Percentiles rank a stretch among this genome's conserved stretches.
Conservation (phyloP, 495 filamentous ascomycete genomes). For the Aspergillus nanangensis region DNA sequence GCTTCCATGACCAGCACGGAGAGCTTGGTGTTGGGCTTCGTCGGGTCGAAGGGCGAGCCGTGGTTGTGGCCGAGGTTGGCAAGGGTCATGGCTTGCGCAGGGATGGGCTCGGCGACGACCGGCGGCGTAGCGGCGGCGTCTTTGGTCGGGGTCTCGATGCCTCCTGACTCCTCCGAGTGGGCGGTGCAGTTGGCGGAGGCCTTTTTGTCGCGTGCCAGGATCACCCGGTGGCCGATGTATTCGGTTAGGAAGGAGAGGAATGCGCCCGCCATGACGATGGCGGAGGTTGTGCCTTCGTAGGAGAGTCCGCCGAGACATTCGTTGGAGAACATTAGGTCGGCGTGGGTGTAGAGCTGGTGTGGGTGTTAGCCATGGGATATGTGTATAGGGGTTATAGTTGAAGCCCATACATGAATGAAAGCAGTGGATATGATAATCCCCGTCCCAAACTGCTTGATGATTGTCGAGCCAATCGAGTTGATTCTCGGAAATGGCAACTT, state of each 20-base stretch:
- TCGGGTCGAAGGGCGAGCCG: constrained; percentile 18
- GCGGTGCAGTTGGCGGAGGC: too few species aligned
- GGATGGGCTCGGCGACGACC: constrained; percentile 6
- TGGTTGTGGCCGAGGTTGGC: constrained; percentile 28
- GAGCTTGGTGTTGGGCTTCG: constrained; percentile 43
- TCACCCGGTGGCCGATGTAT: constrained; percentile 49
- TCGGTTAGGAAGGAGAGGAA: constrained; percentile 61
- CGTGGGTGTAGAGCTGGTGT: constrained; percentile 60
- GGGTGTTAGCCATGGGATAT: constrained; percentile 8
- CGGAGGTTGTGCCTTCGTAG: constrained; percentile 58
- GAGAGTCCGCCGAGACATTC: constrained; percentile 55
- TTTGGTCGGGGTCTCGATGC: constrained; percentile 1
- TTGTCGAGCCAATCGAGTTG: constrained; percentile 40
- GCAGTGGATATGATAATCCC: constrained; percentile 70
- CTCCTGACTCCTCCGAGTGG: too few species aligned
- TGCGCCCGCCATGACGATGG: constrained; percentile 61
- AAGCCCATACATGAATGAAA: constrained; percentile 56
- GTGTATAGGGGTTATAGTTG: not conserved
- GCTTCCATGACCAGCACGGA: constrained; percentile 61
- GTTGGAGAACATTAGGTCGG: constrained; percentile 57
- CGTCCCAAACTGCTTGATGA: constrained; percentile 68
- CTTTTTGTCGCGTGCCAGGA: constrained; percentile 19
- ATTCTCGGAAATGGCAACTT: constrained; percentile 26
- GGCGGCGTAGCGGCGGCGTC: constrained; percentile 1
- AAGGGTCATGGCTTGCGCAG: constrained; percentile 10